Base-by-base conservation (phyloP, 2,329 filamentous ascomycete genomes). In the Fusarium guadeloupense region DNA sequence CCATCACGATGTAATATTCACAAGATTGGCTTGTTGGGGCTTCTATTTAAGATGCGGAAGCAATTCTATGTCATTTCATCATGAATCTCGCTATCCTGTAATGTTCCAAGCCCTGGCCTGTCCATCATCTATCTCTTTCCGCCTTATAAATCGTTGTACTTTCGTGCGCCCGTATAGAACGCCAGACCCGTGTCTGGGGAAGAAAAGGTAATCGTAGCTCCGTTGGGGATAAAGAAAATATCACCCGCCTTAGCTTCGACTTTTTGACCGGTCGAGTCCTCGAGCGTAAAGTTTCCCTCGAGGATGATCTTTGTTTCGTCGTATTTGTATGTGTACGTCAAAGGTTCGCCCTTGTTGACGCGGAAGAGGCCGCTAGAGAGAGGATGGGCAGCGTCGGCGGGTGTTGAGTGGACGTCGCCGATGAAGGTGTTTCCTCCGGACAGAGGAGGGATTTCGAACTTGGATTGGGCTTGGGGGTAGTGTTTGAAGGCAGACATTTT, bases 261-360 rank as follows among this genome's bases (percentile, higher is more conserved):
- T 63, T 81, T 83, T 63, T 81, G 77, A 31, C 87, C 88, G 2
- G 84, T 84, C 71, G 83, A 83, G 63, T 90, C 88, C 25, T 78
- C 79, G 67, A 90, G 89, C 59, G 85, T 83, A 69, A 87, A 89
- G 64, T 84, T 80, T 13, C 88, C 88, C 67, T 90, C 87, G 9
- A 90, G 75, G 62, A 91, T 87, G 70, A 90, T 88, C 78, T 90
- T 90, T 84, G 89, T 89, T 78, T 90, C 88, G 69, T 90, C 83
- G 74, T 90, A 90, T 34, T 80, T 85, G 75, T 90, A 90, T 26
- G 82, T 85, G 77, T 90, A 90, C 9, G 86, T 85, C 16, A 91
- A 80, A 2, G 86, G 85, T 4, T 85, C 85, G 66, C 88, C 87
- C 64, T 88, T 87, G 68, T 89, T 86, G 10, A 90, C 79, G 12